Base-by-base conservation (phyloP, 441 rosid species). In the Francoa sonchifolia region DNA sequence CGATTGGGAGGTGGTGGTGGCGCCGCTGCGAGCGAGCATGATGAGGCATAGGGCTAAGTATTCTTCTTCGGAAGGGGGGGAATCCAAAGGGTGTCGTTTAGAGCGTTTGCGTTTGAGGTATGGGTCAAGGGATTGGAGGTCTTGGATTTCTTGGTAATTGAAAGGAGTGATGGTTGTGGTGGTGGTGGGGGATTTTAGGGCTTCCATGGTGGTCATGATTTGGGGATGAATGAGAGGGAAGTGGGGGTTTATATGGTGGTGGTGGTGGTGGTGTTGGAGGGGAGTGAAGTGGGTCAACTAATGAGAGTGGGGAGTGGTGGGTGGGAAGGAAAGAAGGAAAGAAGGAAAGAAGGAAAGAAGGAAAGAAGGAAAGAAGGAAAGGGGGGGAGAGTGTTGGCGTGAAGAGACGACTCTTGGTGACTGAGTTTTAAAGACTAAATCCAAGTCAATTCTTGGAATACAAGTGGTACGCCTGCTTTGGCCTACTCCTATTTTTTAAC, bases 21-120 rank as follows among this genome's bases (percentile, higher is more conserved):
- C 33, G 19, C 46, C 32, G 6, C 55, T 47, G 17, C 19, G 46
- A n/a, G 55, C 55, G 18, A 50, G 55, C 55, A 50, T 50, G 39
- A 50, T 31, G 45, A 50, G 55, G 44, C 46, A 50, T 13, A 50
- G 45, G 11, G 55, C 55, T 11, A 50, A 29, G 18, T 39, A 39
- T 33, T 50, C 55, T n/a, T 50, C 55, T 16, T 50, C 47, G 3
- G 47, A 0, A 0, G 47, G 39, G 9, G 37, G 15, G 33, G 15
- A 6, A 6, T 34, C 32, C 0, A 34, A 19, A 34, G 8, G 45
- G 20, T 46, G 26, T 0, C 46, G 47, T 8, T 50, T 50, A 12
- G 26, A 20, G 8, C 42, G 42, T 34, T 35, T 47, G 3, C 52
- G 3, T 34, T 47, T 35, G 16, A 18, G 16, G 42, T 33, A 35